Evolutionary conservation across 176 grass and related monocot genomes (phyloP).

Genomic region (Zea luxurians): DNA sequence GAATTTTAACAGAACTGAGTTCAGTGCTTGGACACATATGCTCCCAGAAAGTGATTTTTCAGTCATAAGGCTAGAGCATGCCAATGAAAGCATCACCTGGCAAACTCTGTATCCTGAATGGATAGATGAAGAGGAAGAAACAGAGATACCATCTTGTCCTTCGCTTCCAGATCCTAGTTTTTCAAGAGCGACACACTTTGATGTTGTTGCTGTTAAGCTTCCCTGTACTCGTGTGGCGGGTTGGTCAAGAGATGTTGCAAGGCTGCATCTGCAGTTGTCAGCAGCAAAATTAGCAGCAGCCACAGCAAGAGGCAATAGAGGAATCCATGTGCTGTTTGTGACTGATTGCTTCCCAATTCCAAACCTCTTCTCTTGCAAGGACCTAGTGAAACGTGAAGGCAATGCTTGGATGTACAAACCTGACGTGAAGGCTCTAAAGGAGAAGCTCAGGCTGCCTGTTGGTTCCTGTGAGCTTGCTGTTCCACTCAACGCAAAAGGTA

Average conservation of each 20-base stretch:
- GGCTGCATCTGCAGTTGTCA: slow-evolving; percentile 82
- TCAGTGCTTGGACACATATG: slow-evolving; percentile 58
- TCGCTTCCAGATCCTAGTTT: slow-evolving; percentile 61
- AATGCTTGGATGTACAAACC: slow-evolving; percentile 81
- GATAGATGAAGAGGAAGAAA: slow-evolving; percentile 97
- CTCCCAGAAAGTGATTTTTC: slow-evolving; percentile 70
- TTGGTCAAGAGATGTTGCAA: slow-evolving; percentile 84
- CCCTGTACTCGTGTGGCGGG: slow-evolving; percentile 54
- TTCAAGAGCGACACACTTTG: slow-evolving; percentile 49
- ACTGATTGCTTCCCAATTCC: slow-evolving; percentile 83
- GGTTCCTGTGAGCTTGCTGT: slow-evolving; percentile 88
- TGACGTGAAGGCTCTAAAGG: slow-evolving; percentile 58
- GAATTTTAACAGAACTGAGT: slow-evolving; percentile 82
- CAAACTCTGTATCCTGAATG: slow-evolving; percentile 83
- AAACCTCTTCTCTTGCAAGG: slow-evolving; percentile 82
- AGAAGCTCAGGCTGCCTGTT: slow-evolving; percentile 77
- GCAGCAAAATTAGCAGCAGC: slow-evolving; percentile 73
- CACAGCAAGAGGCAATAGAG: slow-evolving; percentile 45
- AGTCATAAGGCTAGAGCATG: slow-evolving; percentile 58
- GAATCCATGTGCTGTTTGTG: slow-evolving; percentile 75
- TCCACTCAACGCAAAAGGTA: slow-evolving; percentile 83
- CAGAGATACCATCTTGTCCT: slow-evolving; percentile 73
- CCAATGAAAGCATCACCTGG: slow-evolving; percentile 72
- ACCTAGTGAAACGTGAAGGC: slow-evolving; percentile 69
- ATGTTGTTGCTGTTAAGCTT: slow-evolving; percentile 88